phyloP scores from a whole-genome alignment of 2,329 filamentous ascomycete species.

The Fonsecaea monophora region DNA sequence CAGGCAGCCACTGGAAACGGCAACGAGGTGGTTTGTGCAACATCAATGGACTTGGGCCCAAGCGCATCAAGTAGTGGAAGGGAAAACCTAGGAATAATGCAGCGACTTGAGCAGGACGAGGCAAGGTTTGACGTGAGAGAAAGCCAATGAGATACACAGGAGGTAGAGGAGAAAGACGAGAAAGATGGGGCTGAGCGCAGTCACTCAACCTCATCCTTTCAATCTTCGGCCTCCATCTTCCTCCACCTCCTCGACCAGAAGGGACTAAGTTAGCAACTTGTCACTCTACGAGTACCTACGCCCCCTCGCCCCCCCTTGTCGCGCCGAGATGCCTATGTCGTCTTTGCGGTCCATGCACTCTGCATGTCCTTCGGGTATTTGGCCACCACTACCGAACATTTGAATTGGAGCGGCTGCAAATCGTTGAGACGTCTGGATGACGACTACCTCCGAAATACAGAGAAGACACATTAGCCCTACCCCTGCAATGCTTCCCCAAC shows the following conservation, averaged over 20 bases:
- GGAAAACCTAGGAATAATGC: slow-evolving; percentile 1
- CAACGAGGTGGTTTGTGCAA: slow-evolving; percentile 18
- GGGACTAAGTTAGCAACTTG: neutral
- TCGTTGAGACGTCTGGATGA: neutral
- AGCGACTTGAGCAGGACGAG: neutral
- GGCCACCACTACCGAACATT: neutral
- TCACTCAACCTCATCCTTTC: neutral
- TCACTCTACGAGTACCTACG: neutral
- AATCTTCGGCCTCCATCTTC: neutral
- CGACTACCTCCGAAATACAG: neutral
- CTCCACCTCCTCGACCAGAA: neutral
- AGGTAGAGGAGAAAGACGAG: neutral
- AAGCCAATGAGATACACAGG: slow-evolving; percentile 5
- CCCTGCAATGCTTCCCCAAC: neutral
- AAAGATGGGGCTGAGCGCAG: slow-evolving; percentile 2
- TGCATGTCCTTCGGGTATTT: neutral
- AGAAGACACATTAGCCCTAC: neutral
- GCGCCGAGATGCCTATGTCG: slow-evolving; percentile 1
- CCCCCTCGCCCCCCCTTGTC: neutral
- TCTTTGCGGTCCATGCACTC: neutral
- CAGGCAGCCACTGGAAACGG: slow-evolving; percentile 1
- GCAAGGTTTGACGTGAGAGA: slow-evolving; percentile 2
- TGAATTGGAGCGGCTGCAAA: neutral
- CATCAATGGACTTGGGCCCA: slow-evolving; percentile 1
- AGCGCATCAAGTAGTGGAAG: too few species aligned